Evolutionary conservation across 176 grass and related monocot genomes (phyloP).

Genomic region (Oryza coarctata): DNA sequence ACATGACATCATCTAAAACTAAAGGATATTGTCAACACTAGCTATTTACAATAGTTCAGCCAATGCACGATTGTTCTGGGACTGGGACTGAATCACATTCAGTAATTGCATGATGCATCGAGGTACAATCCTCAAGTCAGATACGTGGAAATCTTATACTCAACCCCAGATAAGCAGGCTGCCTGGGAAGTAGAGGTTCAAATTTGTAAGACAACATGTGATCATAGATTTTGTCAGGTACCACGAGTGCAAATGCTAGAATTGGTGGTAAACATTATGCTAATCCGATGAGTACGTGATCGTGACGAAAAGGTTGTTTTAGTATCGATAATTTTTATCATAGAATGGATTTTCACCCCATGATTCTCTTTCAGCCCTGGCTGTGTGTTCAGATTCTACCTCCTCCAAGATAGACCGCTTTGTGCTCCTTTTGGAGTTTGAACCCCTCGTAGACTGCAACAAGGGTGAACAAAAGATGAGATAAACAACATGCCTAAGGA

Average conservation of each 20-base stretch:
- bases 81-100: neutral
- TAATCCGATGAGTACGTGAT: neutral
- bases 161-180: neutral
- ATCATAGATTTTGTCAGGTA: neutral
- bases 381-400: constrained; percentile 53
- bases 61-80: neutral
- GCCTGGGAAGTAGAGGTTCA: neutral
- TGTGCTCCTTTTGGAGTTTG: constrained; percentile 46
- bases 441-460: constrained; percentile 59
- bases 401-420: constrained; percentile 67
- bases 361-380: constrained; percentile 62
- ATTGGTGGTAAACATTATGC: neutral
- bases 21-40: neutral
- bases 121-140: constrained; percentile 19
- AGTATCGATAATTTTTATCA: constrained; percentile 53
- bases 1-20: constrained; percentile 17
- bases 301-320: neutral
- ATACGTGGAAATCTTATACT: constrained; percentile 1
- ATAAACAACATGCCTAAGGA: neutral
- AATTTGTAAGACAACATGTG: neutral
- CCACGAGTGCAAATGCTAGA: neutral
- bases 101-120: constrained; percentile 1
- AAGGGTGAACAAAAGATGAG: neutral
- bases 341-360: constrained; percentile 78
- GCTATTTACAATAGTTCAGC: constrained; percentile 39